phyloP scores from a whole-genome alignment of 2,329 filamentous ascomycete genomes.

The Graphiopsis chlorocephala region DNA sequence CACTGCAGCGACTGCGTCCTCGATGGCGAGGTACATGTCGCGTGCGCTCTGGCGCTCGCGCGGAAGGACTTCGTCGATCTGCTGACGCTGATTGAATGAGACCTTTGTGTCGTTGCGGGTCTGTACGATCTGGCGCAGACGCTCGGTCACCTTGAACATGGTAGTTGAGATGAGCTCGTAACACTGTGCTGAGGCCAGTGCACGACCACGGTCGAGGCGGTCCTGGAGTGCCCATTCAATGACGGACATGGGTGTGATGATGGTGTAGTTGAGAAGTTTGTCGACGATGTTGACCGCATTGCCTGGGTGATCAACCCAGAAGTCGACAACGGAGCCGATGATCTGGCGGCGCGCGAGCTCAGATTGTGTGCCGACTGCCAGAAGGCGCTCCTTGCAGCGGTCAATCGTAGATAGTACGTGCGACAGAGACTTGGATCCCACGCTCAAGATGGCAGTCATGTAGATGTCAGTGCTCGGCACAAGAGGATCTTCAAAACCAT shows the following conservation, averaged over 20 bases:
- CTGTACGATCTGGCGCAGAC: conserved; percentile 74
- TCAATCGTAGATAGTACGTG: conserved; percentile 96
- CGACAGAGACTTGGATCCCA: conserved; percentile 92
- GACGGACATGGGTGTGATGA: conserved; percentile 80
- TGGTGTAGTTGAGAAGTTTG: conserved; percentile 96
- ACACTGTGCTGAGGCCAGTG: conserved; percentile 70
- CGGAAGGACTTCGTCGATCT: conserved; percentile 64
- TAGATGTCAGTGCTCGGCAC: conserved; percentile 90
- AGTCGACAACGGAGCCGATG: conserved; percentile 82
- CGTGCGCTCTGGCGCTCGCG: conserved; percentile 73
- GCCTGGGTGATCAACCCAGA: conserved; percentile 91
- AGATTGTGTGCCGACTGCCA: conserved; percentile 73
- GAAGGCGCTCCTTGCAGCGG: conserved; percentile 82
- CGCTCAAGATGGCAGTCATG: conserved; percentile 86
- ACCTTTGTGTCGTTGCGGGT: conserved; percentile 59
- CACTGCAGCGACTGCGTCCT: conserved; percentile 72
- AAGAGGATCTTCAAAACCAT: conserved; percentile 68
- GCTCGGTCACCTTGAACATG: conserved; percentile 82
- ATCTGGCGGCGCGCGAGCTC: conserved; percentile 81
- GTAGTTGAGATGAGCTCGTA: conserved; percentile 91
- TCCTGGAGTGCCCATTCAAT: conserved; percentile 85
- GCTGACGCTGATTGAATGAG: conserved; percentile 54
- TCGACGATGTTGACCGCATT: conserved; percentile 90
- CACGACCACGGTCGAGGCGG: conserved; percentile 49
- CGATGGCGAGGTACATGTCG: conserved; percentile 75